Percentiles rank a stretch among this genome's conserved stretches.
These are phyloP conservation scores for Phyllosticta citrichinensis DNA, from an alignment of 2,329 filamentous ascomycete genomes.

Conservation along the genomic window DNA sequence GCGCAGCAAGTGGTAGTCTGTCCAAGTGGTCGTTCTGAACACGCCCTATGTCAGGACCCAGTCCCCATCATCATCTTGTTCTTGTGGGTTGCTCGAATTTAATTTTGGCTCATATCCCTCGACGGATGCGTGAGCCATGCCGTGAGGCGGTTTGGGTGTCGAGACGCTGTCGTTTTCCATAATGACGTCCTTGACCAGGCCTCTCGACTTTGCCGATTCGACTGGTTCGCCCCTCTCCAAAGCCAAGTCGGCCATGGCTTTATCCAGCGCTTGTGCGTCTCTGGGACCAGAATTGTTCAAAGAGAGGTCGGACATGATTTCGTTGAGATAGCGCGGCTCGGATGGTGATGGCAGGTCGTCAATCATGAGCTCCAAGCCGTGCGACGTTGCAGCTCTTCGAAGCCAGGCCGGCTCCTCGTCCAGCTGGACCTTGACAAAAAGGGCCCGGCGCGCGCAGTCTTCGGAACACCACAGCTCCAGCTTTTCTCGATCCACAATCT, in stretches of 20 bases:
- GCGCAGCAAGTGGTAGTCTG: not conserved
- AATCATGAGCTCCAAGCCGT: conserved; percentile 26
- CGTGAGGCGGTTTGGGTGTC: conserved; percentile 14
- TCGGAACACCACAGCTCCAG: conserved; percentile 82
- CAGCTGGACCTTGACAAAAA: conserved; percentile 84
- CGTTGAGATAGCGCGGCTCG: not conserved
- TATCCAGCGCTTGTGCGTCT: conserved; percentile 13
- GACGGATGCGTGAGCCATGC: conserved; percentile 23
- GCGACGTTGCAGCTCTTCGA: conserved; percentile 43
- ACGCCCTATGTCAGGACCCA: not conserved
- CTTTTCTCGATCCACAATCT: conserved; percentile 60
- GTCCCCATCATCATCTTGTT: conserved; percentile 6
- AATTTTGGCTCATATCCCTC: conserved; percentile 27
- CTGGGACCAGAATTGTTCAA: not conserved
- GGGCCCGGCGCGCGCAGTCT: conserved; percentile 64
- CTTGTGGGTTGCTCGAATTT: not conserved
- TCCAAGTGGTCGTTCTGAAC: not conserved
- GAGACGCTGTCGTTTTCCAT: conserved; percentile 19
- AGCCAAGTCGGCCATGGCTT: conserved; percentile 30
- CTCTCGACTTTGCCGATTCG: conserved; percentile 18
- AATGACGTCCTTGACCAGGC: conserved; percentile 22
- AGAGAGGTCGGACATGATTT: conserved; percentile 1
- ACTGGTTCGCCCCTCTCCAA: conserved; percentile 34
- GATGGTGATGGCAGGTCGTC: conserved; percentile 1
- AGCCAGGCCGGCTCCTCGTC: conserved; percentile 80